Conservation (phyloP, 2,329 filamentous ascomycete species). For the Cordyceps farinosa region DNA sequence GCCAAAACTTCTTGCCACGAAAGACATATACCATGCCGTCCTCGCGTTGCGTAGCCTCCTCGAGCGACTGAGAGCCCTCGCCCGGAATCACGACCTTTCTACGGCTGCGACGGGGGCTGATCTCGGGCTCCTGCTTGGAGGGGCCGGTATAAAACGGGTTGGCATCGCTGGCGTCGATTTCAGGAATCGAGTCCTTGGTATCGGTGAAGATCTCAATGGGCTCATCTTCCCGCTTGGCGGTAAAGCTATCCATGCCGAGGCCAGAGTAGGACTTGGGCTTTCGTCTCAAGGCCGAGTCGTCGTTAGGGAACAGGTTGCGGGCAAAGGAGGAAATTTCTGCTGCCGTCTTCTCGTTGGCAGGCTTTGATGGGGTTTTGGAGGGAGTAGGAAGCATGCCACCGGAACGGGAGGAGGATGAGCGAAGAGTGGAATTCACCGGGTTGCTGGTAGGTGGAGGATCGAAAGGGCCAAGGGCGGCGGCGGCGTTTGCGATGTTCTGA, state of each 20-base stretch:
- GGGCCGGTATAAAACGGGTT: constrained; percentile 68
- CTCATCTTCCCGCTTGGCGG: constrained; percentile 51
- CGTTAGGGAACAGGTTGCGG: constrained; percentile 59
- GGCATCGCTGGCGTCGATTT: constrained; percentile 59
- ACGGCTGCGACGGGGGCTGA: constrained; percentile 50
- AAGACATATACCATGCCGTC: constrained; percentile 76
- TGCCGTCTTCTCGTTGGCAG: constrained; percentile 47
- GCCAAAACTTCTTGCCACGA: constrained; percentile 76
- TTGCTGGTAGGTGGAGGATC: constrained; percentile 26
- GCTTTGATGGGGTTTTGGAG: constrained; percentile 71
- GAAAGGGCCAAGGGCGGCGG: constrained; percentile 38
- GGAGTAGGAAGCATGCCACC: constrained; percentile 69
- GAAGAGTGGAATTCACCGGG: constrained; percentile 25
- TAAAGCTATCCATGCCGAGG: constrained; percentile 55
- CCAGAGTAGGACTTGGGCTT: constrained; percentile 52
- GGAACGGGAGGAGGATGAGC: constrained; percentile 22
- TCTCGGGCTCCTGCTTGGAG: constrained; percentile 32
- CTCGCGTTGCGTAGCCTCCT: constrained; percentile 60
- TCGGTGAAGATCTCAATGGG: constrained; percentile 75
- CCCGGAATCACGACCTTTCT: constrained; percentile 54
- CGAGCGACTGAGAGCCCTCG: constrained; percentile 55
- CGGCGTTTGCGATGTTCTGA: constrained; percentile 41
- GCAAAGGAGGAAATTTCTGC: constrained; percentile 53
- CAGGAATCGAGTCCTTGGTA: constrained; percentile 71
- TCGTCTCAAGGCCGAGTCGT: constrained; percentile 56